Evolutionary conservation across 2,329 filamentous ascomycete species (phyloP), one percentile per base, ranked within the genome.

Genomic region (Hypoxylon sp.): DNA sequence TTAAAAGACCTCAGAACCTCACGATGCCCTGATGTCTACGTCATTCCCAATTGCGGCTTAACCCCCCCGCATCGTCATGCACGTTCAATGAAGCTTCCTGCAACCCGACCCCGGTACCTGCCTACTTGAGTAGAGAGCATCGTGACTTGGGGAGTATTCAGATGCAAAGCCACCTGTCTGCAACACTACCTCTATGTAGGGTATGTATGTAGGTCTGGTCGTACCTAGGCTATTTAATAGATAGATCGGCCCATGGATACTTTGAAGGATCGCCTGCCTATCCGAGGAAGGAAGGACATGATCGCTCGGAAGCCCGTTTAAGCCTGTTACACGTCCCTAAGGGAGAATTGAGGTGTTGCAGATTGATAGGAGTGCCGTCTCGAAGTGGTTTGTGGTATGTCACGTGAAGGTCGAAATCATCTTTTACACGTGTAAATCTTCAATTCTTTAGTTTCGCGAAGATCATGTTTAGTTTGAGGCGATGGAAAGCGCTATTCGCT

Each of bases 111-210:
- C 4, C 37, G 21, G 25, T 43, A 63, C 55, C 62, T 63, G 50
- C 62, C 58, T 59, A 52, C 25, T 57, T 27, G 41, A 45, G 48
- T 23, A 32, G 41, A 54, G 39, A 34, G 14, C 6, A 25, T 29
- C 47, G 34, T 32, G 54, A 51, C 29, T 23, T 14, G 48, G 61
- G 56, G 27, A 51, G 56, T 12, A 57, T 61, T 47, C 47, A 45
- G 21, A 67, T 68, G 61, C 61, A 68, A n/a, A 65, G 61, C 65
- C 61, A 68, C 61, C 65, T 56, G 61, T 23, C 29, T 57, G 60
- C 57, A 37, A 61, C 61, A 27, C 53, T 32, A n/a, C n/a, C n/a
- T n/a, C n/a, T n/a, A n/a, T n/a, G n/a, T n/a, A n/a, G n/a, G n/a
- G n/a, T n/a, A n/a, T n/a, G n/a, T n/a, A 55, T 45, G 48, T 46